Conservation (phyloP, 495 filamentous ascomycete species). For the Letharia columbiana region DNA sequence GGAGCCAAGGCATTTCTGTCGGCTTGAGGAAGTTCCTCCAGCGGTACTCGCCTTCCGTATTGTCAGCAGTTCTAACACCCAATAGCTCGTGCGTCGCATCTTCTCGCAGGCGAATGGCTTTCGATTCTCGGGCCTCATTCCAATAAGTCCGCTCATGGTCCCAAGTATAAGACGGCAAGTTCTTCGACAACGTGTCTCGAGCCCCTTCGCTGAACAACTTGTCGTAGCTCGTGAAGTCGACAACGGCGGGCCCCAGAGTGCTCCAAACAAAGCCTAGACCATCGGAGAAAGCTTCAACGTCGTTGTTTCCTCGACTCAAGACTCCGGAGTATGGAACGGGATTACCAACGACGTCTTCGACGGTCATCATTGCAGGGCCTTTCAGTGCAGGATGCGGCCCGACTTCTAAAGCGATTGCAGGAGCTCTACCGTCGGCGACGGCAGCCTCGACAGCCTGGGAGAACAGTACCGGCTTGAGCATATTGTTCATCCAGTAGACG, state of each 20-base stretch:
- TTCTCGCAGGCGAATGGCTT: not conserved
- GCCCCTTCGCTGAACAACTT: not conserved
- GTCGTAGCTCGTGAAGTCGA: conserved; percentile 23
- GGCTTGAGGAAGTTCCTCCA: conserved; percentile 35
- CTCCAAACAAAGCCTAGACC: conserved; percentile 32
- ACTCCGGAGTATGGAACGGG: conserved; percentile 35
- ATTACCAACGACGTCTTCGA: conserved; percentile 28
- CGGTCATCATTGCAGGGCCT: conserved; percentile 38
- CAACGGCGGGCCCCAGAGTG: not conserved
- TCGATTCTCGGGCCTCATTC: conserved; percentile 38
- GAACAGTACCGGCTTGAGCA: conserved; percentile 45
- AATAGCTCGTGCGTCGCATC: conserved; percentile 29
- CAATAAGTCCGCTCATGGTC: conserved; percentile 39
- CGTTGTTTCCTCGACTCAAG: conserved; percentile 33
- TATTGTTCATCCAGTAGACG: conserved; percentile 49
- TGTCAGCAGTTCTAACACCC: conserved; percentile 25
- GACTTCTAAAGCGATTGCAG: conserved; percentile 42
- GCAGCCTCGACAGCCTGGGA: conserved; percentile 29
- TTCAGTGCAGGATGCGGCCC: conserved; percentile 49
- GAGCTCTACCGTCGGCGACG: conserved; percentile 31
- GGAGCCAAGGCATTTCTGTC: conserved; percentile 36
- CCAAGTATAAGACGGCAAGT: conserved; percentile 43
- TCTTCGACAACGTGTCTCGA: conserved; percentile 13
- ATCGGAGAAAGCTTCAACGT: conserved; percentile 28
- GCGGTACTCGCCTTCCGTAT: conserved; percentile 22